These are phyloP conservation scores for Rhytidhysteron rufulum DNA, from an alignment of 2,329 filamentous ascomycete species.

Conservation along the genomic window DNA sequence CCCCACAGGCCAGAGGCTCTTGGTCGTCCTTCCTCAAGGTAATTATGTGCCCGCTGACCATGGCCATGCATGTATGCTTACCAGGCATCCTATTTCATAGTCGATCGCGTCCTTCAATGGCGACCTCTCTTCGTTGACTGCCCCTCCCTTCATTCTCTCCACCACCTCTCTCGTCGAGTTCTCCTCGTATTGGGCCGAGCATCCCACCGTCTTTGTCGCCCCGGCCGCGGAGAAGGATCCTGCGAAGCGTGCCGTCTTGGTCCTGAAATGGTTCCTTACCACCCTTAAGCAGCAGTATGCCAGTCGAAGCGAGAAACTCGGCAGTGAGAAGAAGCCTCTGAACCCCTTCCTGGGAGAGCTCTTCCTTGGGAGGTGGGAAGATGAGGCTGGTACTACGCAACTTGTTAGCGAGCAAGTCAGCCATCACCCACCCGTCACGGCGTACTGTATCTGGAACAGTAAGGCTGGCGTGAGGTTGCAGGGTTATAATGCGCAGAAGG, in stretches of 20 bases:
- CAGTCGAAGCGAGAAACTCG: conserved; percentile 71
- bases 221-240: conserved; percentile 76
- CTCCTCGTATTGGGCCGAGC: conserved; percentile 56
- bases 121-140: conserved; percentile 54
- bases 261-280: conserved; percentile 95
- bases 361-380: conserved; percentile 87
- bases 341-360: conserved; percentile 96
- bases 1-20: conserved; percentile 43
- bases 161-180: conserved; percentile 55
- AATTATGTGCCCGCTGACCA: conserved; percentile 5
- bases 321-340: conserved; percentile 95
- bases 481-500: conserved; percentile 95
- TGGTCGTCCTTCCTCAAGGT: conserved; percentile 51
- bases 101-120: conserved; percentile 55
- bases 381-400: conserved; percentile 74
- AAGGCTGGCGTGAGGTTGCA: conserved; percentile 70
- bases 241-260: conserved; percentile 75
- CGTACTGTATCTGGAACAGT: conserved; percentile 86
- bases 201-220: conserved; percentile 67
- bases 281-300: conserved; percentile 85
- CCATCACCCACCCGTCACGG: conserved; percentile 92
- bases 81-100: conserved; percentile 30
- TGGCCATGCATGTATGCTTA: conserved; percentile 3
- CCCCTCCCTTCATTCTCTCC: conserved; percentile 54
- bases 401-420: conserved; percentile 92